Evolutionary conservation across 768 basidiomycete genomes (phyloP), one percentile per base, ranked within the genome.

Genomic region (Tulasnella sp.): DNA sequence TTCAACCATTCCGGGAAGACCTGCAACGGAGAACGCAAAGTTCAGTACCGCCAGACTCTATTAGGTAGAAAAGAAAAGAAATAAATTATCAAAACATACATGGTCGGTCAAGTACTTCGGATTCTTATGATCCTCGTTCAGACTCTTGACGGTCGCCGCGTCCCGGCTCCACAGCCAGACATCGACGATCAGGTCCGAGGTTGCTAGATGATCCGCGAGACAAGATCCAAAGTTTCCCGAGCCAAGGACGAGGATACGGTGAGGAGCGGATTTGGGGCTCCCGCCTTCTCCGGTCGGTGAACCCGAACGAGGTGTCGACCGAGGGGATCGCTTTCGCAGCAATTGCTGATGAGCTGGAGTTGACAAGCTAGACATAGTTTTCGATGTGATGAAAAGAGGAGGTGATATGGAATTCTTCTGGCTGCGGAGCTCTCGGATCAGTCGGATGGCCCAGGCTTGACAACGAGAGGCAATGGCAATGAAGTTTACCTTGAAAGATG

Each of bases 201-300:
- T 64, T 37, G 90, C 92, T 29, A 95, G 87, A 80, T 95, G 92
- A 74, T 94, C 93, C 39, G 92, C 92, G 16, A 94, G 86, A 80
- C 92, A 94, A 68, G 88, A 90, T 17, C 76, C 92, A 82, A 94
- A 94, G 80, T 93, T 93, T 67, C 92, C 92, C 67, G 90, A 86
- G 69, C 92, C 92, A 72, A 94, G 85, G 41, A 94, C 83, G 39
- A 92, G 81, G 39, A 86, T 72, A 35, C 71, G 71, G 19, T 5
- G 34, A 62, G 71, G 71, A 8, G n/a, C n/a, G n/a, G 26, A 14
- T 17, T 42, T 59, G 17, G 17, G 22, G 22, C n/a, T n/a, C 22
- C 52, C 52, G 52, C 14, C 12, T 29, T 59, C 52, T 8, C 11
- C 52, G 19, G n/a, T n/a, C 7, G 52, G 52, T 14, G 52, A 59